Base-by-base conservation (phyloP, 179 eudicot genomes). In the Corrigiola litoralis region DNA sequence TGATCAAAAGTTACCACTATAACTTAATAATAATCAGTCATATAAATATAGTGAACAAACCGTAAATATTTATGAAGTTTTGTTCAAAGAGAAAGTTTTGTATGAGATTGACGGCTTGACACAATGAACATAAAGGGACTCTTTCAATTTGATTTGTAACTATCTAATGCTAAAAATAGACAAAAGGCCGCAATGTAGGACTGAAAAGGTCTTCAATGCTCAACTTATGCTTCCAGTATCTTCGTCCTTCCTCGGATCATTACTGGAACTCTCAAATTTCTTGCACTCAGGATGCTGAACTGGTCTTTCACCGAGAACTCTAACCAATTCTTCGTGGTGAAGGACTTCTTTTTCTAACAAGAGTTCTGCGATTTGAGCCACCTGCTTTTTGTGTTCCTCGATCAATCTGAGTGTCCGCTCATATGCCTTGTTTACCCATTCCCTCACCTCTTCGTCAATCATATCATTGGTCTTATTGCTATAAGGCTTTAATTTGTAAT, bases 341-440 rank as follows among this genome's bases (percentile, higher is more conserved):
- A 89, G 85, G 37, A 82, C 85, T 72, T 87, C 95, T 66, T 89
- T 87, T 46, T 87, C 86, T 1, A 87, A 84, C 69, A 89, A 53
- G 14, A 89, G 72, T 72, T 89, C 95, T 1, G 95, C 96, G 24
- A 89, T 83, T 61, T 77, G 70, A 68, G 89, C 84, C 27, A 89
- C 85, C 6, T 84, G 82, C 40, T 89, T 85, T 65, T 79, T 87
- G 80, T 85, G 91, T 32, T 87, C 81, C 72, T 83, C 79, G 25
- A 89, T 49, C 55, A 89, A 56, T 46, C 74, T 46, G 8, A 89
- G 27, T 0, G 96, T 89, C 45, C 72, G 82, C 13, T 75, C 55
- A 50, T 87, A 89, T 9, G 96, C 96, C 82, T 80, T 89, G 33
- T 55, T 45, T 18, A 89, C 95, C 96, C 91, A 85, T 37, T 87